Percentiles rank a stretch among this genome's conserved stretches.
These are phyloP conservation scores for Amanita inopinata DNA, from an alignment of 768 basidiomycete genomes.

Conservation along the genomic window DNA sequence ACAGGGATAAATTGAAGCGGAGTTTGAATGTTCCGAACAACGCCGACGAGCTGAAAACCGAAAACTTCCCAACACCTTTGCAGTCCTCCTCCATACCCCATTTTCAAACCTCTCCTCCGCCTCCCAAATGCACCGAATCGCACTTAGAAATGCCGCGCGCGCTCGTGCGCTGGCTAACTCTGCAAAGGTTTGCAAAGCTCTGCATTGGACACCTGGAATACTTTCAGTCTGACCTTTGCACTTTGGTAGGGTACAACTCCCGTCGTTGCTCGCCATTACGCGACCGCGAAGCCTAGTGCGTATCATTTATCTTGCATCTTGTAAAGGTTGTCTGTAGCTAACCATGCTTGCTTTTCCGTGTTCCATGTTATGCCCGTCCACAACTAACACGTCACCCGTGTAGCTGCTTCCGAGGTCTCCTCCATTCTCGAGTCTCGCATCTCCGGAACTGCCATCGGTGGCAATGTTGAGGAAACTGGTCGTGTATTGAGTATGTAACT, in stretches of 20 bases:
- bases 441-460: constrained; percentile 81
- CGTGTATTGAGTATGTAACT: constrained; percentile 84
- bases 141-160: constrained; percentile 77
- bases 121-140: constrained; percentile 69
- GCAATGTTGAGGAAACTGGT: constrained; percentile 98
- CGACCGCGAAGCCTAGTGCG: constrained; percentile 96
- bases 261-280: constrained; percentile 74
- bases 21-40: constrained; percentile 40
- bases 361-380: constrained; percentile 14
- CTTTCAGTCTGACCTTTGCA: constrained; percentile 18
- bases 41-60: constrained; percentile 29
- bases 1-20: constrained; percentile 28
- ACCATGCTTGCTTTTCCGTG: constrained; percentile 15
- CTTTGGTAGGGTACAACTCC: constrained; percentile 35
- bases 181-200: constrained; percentile 39
- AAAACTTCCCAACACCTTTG: constrained; percentile 30
- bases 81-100: constrained; percentile 24
- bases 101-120: constrained; percentile 36
- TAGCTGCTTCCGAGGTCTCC: constrained; percentile 98
- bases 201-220: constrained; percentile 5
- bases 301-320: constrained; percentile 11
- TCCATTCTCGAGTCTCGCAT: constrained; percentile 99
- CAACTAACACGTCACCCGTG: constrained; percentile 24
- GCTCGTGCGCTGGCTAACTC: constrained; percentile 62
- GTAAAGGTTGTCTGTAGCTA: constrained; percentile 12